Conservation (phyloP, 106 monocot genomes). For the Hemerocallis citrina region DNA sequence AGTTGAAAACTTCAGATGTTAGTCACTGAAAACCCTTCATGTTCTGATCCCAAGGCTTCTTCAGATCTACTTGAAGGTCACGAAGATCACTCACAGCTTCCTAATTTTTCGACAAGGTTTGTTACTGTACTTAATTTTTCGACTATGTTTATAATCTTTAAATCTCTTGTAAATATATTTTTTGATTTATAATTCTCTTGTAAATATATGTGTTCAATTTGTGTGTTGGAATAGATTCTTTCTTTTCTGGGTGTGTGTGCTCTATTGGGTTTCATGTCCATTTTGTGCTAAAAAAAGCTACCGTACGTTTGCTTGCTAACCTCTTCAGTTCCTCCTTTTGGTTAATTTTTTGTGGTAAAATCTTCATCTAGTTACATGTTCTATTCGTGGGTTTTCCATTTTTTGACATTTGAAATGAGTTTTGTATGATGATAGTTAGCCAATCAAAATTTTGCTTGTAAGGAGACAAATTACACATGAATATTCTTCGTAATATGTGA, state of each 20-base stretch:
- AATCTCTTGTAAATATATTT: not conserved
- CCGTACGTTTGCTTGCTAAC: not conserved
- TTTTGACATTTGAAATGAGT: not conserved
- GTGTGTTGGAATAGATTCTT: no score
- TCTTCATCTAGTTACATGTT: not conserved
- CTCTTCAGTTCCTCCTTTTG: not conserved
- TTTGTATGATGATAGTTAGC: not conserved
- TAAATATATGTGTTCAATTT: not conserved
- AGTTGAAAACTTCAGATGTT: slow-evolving; percentile 40
- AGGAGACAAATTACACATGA: not conserved
- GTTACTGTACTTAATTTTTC: not conserved
- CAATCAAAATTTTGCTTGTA: no score
- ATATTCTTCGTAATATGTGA: not conserved
- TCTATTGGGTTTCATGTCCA: no score
- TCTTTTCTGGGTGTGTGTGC: no score
- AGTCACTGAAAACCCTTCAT: slow-evolving; percentile 31
- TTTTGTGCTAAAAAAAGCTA: no score
- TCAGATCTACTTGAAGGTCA: slow-evolving; percentile 4
- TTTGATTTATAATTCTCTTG: not conserved
- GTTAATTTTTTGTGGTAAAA: not conserved
- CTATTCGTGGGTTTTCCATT: not conserved
- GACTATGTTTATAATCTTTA: not conserved
- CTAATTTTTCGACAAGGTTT: slow-evolving; percentile 69
- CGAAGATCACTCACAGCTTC: slow-evolving; percentile 24
- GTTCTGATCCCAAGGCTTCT: slow-evolving; percentile 17